phyloP scores from a whole-genome alignment of 1,284 basidiomycete species.

The Puccinia novopanici region DNA sequence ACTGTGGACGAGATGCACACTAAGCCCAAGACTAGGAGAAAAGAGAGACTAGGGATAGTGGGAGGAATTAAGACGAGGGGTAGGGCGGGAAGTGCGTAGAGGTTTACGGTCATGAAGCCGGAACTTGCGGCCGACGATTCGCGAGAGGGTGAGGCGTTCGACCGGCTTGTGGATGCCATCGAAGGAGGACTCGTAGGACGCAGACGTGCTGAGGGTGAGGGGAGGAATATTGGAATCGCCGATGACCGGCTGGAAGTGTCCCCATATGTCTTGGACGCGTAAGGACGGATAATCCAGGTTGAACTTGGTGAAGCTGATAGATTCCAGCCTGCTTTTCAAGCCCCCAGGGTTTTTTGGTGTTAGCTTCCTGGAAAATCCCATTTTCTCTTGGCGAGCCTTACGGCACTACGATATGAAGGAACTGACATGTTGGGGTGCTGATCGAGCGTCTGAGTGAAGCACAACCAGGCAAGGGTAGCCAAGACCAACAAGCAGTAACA shows the following conservation, averaged over 20 bases:
- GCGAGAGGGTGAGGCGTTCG: neutral
- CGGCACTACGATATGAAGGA: neutral
- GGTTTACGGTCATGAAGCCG: conserved; percentile 9
- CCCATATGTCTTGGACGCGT: neutral
- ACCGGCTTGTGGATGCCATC: neutral
- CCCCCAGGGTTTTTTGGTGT: neutral
- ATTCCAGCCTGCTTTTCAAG: neutral
- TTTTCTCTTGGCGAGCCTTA: too few species aligned
- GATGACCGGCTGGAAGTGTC: neutral
- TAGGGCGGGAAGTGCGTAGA: neutral
- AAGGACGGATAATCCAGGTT: conserved; percentile 1
- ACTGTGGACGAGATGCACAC: too few species aligned
- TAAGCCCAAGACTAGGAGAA: too few species aligned
- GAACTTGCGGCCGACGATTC: conserved; percentile 18
- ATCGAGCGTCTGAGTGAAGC: conserved; percentile 13
- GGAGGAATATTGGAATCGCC: neutral
- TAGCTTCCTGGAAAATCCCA: too few species aligned
- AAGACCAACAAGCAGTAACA: conserved; percentile 26
- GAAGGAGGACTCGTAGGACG: neutral
- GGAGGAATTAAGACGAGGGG: too few species aligned
- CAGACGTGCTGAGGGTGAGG: neutral
- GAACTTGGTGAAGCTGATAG: conserved; percentile 26
- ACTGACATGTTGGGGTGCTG: conserved; percentile 11
- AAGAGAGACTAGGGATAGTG: too few species aligned
- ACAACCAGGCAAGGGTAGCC: conserved; percentile 15